Evolutionary conservation across 257 asterid genomes (phyloP).

Genomic region (Lycium barbarum): DNA sequence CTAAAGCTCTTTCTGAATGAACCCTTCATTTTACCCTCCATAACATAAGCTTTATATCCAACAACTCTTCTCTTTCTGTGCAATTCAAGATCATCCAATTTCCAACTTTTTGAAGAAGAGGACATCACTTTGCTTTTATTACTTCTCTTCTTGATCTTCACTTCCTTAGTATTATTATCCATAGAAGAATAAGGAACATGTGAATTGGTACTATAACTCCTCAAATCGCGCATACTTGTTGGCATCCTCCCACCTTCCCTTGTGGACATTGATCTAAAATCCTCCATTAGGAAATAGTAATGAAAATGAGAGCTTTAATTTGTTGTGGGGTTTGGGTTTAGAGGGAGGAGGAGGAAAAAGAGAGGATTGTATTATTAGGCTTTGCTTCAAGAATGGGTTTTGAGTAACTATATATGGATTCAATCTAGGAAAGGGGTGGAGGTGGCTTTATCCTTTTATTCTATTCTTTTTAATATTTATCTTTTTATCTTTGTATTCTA

Average conservation of each 20-base stretch:
- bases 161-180: slow-evolving; percentile 34
- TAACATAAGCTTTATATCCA: slow-evolving; percentile 62
- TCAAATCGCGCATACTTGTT: slow-evolving; percentile 49
- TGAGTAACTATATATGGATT: neutral
- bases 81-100: slow-evolving; percentile 65
- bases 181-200: slow-evolving; percentile 35
- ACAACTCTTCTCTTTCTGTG: slow-evolving; percentile 87
- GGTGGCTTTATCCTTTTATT: slow-evolving; percentile 13
- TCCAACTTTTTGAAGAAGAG: slow-evolving; percentile 48
- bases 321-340: neutral
- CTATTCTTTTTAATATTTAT: neutral
- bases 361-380: neutral
- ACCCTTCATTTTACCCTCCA: slow-evolving; percentile 79
- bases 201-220: slow-evolving; percentile 73
- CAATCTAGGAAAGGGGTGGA: neutral
- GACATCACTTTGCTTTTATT: slow-evolving; percentile 50
- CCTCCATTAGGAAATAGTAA: slow-evolving; percentile 35
- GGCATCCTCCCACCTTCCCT: slow-evolving; percentile 45
- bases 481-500: neutral
- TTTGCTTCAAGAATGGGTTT: slow-evolving; percentile 10
- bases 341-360: neutral
- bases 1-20: slow-evolving; percentile 69
- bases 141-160: slow-evolving; percentile 51
- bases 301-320: neutral
- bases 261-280: slow-evolving; percentile 51